Evolutionary conservation across 257 asterid species (phyloP).

Genomic region (Cordia subcordata): DNA sequence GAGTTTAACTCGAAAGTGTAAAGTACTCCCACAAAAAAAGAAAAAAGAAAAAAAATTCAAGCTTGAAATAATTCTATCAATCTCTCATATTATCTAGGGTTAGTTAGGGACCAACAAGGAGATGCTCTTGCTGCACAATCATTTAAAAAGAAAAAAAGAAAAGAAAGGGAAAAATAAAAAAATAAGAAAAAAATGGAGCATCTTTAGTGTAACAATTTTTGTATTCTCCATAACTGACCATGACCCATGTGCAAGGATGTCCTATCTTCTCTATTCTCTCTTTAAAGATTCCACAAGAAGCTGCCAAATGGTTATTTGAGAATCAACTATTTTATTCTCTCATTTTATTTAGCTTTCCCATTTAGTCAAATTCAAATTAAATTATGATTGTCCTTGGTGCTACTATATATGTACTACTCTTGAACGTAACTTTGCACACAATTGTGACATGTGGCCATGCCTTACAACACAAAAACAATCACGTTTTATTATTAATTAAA

Average conservation of each 20-base stretch:
- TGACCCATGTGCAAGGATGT: conserved; percentile 20
- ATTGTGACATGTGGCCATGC: conserved; percentile 3
- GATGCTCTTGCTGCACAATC: conserved; percentile 32
- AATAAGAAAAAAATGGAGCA: conserved; percentile 14
- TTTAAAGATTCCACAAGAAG: background rate
- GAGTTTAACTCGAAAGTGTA: conserved; percentile 23
- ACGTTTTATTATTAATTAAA: no score
- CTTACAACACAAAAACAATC: background rate
- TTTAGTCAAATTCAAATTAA: conserved; percentile 4
- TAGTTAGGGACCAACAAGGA: conserved; percentile 27
- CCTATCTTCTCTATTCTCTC: conserved; percentile 6
- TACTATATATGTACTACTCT: no score
- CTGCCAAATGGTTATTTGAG: conserved; percentile 12
- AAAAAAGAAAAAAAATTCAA: no score
- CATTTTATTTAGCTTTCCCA: background rate
- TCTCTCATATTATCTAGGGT: conserved; percentile 23
- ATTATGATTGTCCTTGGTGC: conserved; percentile 7
- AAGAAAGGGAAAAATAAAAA: no score
- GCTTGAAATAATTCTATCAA: conserved; percentile 8
- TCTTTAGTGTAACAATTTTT: conserved; percentile 9
- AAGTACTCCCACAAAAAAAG: no score
- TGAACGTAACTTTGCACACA: no score
- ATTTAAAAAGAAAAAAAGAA: no score
- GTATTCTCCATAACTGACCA: conserved; percentile 32
- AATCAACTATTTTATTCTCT: background rate